A percentile compares a stretch with the other conserved stretches of the same genome.
Evolutionary conservation across 2,329 filamentous ascomycete genomes (phyloP).

Genomic region (Salinomyces thailandicus): DNA sequence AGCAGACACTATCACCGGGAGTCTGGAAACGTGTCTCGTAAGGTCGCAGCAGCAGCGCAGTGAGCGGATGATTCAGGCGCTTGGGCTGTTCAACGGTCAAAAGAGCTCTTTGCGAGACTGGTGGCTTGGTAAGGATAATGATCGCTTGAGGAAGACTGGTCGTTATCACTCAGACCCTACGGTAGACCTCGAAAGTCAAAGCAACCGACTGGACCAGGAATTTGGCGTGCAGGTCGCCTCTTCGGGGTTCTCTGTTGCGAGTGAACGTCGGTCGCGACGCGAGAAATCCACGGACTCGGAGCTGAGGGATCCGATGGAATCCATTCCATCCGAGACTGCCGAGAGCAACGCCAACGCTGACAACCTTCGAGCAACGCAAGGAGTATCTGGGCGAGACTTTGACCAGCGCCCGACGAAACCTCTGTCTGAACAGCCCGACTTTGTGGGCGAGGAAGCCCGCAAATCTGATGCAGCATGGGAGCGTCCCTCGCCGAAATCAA

Average conservation of each 20-base stretch:
- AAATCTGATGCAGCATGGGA: too few relatives aligned
- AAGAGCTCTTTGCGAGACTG: conserved; percentile 17
- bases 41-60: conserved; percentile 43
- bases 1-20: conserved; percentile 47
- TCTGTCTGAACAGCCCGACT: not conserved
- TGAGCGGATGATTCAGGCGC: conserved; percentile 44
- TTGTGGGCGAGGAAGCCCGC: not conserved
- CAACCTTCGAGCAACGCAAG: not conserved
- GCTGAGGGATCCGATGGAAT: not conserved
- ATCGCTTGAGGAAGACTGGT: conserved; percentile 1
- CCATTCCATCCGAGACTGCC: not conserved
- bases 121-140: conserved; percentile 21
- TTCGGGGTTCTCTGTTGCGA: conserved; percentile 1
- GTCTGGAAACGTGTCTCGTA: conserved; percentile 46
- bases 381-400: conserved; percentile 2
- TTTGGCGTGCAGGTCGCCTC: conserved; percentile 10
- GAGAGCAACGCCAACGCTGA: conserved; percentile 1
- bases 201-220: conserved; percentile 15
- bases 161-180: conserved; percentile 1
- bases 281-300: not conserved
- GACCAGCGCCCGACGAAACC: not conserved
- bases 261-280: not conserved
- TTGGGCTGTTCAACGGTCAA: conserved; percentile 36
- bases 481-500: too few relatives aligned
- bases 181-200: too few relatives aligned